Conservation (phyloP, 2,329 filamentous ascomycete species). For the Fusarium nygamai region DNA sequence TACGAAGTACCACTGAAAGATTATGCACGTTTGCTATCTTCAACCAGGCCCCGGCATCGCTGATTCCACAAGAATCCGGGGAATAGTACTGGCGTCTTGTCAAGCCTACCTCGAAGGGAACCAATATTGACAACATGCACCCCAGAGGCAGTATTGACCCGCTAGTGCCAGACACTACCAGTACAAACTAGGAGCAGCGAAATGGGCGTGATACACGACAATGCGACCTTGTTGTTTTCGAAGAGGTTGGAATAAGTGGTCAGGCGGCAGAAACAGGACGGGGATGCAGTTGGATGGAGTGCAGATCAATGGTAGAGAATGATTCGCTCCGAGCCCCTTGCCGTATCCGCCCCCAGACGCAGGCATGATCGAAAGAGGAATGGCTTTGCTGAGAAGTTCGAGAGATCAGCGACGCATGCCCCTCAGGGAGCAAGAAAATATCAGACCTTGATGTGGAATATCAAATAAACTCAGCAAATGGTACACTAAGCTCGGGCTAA, state of each 20-base stretch:
- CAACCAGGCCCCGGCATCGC: not conserved
- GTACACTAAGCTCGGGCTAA: not conserved
- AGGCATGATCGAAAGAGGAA: constrained; percentile 35
- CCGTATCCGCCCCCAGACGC: constrained; percentile 31
- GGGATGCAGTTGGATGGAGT: constrained; percentile 36
- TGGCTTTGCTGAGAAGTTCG: constrained; percentile 19
- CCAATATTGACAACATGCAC: constrained; percentile 20
- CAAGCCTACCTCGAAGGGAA: constrained; percentile 17
- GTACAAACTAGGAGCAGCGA: constrained; percentile 1
- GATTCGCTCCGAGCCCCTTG: constrained; percentile 34
- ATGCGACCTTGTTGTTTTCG: constrained; percentile 20
- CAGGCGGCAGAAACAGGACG: constrained; percentile 41
- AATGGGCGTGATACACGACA: constrained; percentile 26
- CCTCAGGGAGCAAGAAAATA: not conserved
- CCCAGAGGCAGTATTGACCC: constrained; percentile 12
- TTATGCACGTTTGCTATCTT: constrained; percentile 1
- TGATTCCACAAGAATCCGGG: constrained; percentile 20
- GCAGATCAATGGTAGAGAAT: constrained; percentile 21
- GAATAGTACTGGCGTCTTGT: constrained; percentile 13
- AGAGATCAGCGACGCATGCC: constrained; percentile 29
- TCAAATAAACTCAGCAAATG: not conserved
- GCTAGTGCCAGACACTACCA: constrained; percentile 20
- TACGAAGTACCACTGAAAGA: not conserved
- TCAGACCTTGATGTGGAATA: not conserved
- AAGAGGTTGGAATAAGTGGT: constrained; percentile 41